Conservation (phyloP, 2,329 filamentous ascomycete genomes). For the Diaporthe destruens region DNA sequence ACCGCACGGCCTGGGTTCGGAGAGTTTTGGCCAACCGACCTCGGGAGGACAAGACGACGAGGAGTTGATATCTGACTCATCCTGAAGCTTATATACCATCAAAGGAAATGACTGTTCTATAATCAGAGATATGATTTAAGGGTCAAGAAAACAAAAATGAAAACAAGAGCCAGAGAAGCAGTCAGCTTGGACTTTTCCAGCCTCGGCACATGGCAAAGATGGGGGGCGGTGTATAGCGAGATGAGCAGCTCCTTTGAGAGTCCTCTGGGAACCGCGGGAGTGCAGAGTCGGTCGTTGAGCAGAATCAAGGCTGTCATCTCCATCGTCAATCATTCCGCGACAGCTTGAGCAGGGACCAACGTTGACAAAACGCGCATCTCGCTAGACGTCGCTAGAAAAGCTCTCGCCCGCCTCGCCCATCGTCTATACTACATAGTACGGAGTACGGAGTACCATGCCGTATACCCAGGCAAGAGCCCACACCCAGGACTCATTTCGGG, state of each 20-base stretch:
- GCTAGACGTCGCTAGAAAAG: conserved; percentile 26
- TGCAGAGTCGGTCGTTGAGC: neutral
- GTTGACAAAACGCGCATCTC: conserved; percentile 7
- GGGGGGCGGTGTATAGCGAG: conserved; percentile 20
- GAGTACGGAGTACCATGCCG: too few relatives aligned
- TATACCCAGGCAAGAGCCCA: neutral
- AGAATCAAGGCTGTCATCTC: conserved; percentile 23
- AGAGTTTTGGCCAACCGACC: conserved; percentile 10
- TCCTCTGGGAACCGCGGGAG: too few relatives aligned
- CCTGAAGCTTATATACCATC: conserved; percentile 14
- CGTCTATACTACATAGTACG: too few relatives aligned
- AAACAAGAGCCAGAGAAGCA: too few relatives aligned
- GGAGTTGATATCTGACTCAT: conserved; percentile 25
- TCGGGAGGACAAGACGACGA: conserved; percentile 15
- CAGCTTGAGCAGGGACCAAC: conserved; percentile 18
- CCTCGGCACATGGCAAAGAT: conserved; percentile 7
- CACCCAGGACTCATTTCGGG: conserved; percentile 19
- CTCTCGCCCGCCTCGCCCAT: conserved; percentile 21
- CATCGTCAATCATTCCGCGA: conserved; percentile 30
- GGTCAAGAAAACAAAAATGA: neutral
- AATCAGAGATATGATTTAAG: neutral
- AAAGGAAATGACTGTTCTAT: conserved; percentile 22
- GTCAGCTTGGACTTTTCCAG: conserved; percentile 5
- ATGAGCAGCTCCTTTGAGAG: conserved; percentile 19
- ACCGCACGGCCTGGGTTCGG: conserved; percentile 22